Percentiles rank a stretch among this genome's conserved stretches.
These are phyloP conservation scores for Pisolithus tinctorius DNA, from an alignment of 768 basidiomycete species.

Conservation along the genomic window DNA sequence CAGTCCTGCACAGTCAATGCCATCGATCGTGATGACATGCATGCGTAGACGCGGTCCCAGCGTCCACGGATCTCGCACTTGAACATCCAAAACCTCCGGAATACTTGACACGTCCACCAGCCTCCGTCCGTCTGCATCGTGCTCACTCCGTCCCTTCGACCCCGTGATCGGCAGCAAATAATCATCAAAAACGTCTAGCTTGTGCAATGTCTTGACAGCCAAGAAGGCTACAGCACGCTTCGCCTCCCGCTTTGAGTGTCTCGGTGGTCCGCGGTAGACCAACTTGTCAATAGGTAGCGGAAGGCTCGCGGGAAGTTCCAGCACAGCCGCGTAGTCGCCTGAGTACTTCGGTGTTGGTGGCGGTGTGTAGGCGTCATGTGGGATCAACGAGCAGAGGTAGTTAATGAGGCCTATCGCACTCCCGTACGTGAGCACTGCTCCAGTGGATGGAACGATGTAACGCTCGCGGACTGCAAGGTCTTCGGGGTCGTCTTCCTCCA, in stretches of 20 bases:
- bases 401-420: slow-evolving; percentile 65
- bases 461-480: slow-evolving; percentile 66
- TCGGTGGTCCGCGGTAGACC: slow-evolving; percentile 50
- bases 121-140: slow-evolving; percentile 47
- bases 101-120: slow-evolving; percentile 39
- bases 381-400: slow-evolving; percentile 73
- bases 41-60: slow-evolving; percentile 52
- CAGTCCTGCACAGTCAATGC: slow-evolving; percentile 47
- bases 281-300: slow-evolving; percentile 52
- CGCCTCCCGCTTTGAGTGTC: slow-evolving; percentile 70
- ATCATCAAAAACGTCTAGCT: slow-evolving; percentile 74
- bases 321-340: slow-evolving; percentile 49
- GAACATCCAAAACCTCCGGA: slow-evolving; percentile 50
- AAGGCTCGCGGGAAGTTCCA: slow-evolving; percentile 64
- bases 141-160: slow-evolving; percentile 39
- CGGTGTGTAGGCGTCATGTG: slow-evolving; percentile 62
- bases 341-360: slow-evolving; percentile 52
- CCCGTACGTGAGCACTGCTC: slow-evolving; percentile 75
- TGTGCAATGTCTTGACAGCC: slow-evolving; percentile 63
- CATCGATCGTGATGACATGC: slow-evolving; percentile 52
- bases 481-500: slow-evolving; percentile 41
- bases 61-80: slow-evolving; percentile 63
- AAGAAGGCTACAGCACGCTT: slow-evolving; percentile 77
- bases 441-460: slow-evolving; percentile 63
- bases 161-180: slow-evolving; percentile 69